Conservation (phyloP, 1,284 basidiomycete genomes). For the Neonothopanus nambi region DNA sequence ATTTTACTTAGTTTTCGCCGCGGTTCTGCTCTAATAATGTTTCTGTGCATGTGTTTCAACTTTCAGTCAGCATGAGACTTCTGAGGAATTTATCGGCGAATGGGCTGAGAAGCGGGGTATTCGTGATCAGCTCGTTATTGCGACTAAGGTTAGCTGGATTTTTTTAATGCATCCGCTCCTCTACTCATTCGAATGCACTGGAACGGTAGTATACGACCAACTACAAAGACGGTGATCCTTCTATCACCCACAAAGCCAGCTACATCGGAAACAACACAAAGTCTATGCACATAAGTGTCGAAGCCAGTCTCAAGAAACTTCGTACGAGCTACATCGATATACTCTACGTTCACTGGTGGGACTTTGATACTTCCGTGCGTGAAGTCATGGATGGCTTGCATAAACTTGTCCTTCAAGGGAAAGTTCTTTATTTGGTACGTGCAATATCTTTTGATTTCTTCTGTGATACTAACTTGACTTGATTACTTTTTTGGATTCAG, state of each 20-base stretch:
- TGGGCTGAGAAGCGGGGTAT: conserved; percentile 11
- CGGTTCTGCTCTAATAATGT: too few species aligned
- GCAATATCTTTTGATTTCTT: too few species aligned
- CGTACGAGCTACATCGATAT: conserved; percentile 57
- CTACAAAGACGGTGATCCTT: conserved; percentile 28
- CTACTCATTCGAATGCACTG: not conserved
- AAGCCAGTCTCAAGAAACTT: conserved; percentile 53
- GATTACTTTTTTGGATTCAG: not conserved
- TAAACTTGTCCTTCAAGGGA: conserved; percentile 43
- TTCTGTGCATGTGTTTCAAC: too few species aligned
- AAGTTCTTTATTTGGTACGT: conserved; percentile 51
- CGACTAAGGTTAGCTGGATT: not conserved
- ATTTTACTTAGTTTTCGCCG: not conserved
- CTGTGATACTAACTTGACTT: not conserved
- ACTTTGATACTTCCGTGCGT: conserved; percentile 51
- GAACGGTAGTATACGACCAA: conserved; percentile 19
- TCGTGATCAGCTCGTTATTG: conserved; percentile 7
- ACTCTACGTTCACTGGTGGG: conserved; percentile 57
- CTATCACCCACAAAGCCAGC: conserved; percentile 35
- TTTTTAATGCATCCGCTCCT: too few species aligned
- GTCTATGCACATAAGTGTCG: conserved; percentile 44
- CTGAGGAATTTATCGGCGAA: conserved; percentile 10
- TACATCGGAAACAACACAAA: conserved; percentile 52
- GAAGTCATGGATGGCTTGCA: conserved; percentile 57
- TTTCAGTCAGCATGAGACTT: conserved; percentile 3